Evolutionary conservation across 371 early-diverging fungal species (phyloP).

Genomic region (Apophysomyces variabilis): DNA sequence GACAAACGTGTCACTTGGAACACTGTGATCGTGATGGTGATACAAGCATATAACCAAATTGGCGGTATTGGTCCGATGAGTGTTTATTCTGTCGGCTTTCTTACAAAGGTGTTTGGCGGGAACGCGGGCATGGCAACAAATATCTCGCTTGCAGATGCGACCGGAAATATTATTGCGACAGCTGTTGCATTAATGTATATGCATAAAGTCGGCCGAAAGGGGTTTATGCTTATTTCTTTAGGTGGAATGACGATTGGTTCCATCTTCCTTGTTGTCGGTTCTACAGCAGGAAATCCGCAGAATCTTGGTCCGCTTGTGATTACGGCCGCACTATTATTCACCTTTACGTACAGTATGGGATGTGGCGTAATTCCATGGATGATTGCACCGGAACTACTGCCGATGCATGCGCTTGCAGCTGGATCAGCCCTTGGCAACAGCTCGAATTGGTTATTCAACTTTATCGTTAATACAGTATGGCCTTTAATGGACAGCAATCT

Average conservation of each 20-base stretch:
- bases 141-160: conserved; percentile 43
- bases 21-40: conserved; percentile 46
- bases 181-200: conserved; percentile 39
- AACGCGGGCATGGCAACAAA: conserved; percentile 39
- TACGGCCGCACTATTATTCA: conserved; percentile 43
- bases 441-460: conserved; percentile 52
- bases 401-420: conserved; percentile 46
- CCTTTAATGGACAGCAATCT: conserved; percentile 38
- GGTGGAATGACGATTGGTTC: conserved; percentile 44
- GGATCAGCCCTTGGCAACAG: conserved; percentile 51
- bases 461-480: conserved; percentile 50
- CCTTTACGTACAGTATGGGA: conserved; percentile 47
- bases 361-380: conserved; percentile 60
- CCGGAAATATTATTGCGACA: conserved; percentile 43
- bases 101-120: conserved; percentile 35
- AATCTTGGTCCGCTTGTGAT: conserved; percentile 40
- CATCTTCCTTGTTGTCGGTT: conserved; percentile 44
- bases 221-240: conserved; percentile 47
- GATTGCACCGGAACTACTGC: conserved; percentile 53
- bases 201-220: conserved; percentile 49
- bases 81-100: conserved; percentile 47
- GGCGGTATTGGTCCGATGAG: conserved; percentile 57
- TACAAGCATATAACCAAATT: conserved; percentile 54
- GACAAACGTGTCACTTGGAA: conserved; percentile 39
- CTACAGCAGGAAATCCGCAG: conserved; percentile 19